phyloP scores from a whole-genome alignment of 2,329 filamentous ascomycete genomes.

The Aspergillus neotritici region DNA sequence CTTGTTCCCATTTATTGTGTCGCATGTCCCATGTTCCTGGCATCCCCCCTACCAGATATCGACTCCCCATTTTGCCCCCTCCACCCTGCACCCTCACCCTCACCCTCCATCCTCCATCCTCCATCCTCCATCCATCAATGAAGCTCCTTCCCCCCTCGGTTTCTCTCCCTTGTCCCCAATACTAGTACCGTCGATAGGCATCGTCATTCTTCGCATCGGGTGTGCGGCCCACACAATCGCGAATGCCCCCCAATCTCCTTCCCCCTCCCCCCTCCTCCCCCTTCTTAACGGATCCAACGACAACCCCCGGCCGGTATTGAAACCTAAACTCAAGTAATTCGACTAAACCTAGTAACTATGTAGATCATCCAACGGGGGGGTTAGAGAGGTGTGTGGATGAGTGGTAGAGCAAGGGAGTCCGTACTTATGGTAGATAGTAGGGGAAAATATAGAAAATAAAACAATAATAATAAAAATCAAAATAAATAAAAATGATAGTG shows the following conservation, averaged over 20 bases:
- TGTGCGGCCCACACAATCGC: slow-evolving; percentile 16
- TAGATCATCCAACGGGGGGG: slow-evolving; percentile 15
- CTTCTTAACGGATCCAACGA: slow-evolving; percentile 12
- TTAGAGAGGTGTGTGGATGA: slow-evolving; percentile 3
- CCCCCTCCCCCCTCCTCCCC: background rate
- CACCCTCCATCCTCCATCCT: too few species aligned
- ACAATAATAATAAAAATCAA: too few species aligned
- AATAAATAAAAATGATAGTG: too few species aligned
- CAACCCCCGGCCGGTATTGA: slow-evolving; percentile 8
- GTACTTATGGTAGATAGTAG: background rate
- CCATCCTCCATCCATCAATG: too few species aligned
- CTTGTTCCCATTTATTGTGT: too few species aligned
- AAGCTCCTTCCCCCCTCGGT: slow-evolving; percentile 2
- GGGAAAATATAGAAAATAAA: too few species aligned
- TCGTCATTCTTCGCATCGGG: slow-evolving; percentile 15
- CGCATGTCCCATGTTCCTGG: too few species aligned
- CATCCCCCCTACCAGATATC: too few species aligned
- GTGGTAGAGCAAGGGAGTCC: slow-evolving; percentile 1
- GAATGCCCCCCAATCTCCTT: background rate
- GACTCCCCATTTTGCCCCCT: too few species aligned
- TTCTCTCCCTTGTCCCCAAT: slow-evolving; percentile 1
- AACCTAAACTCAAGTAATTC: slow-evolving; percentile 1
- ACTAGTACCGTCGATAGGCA: slow-evolving; percentile 9
- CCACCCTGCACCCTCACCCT: too few species aligned
- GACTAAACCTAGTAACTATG: slow-evolving; percentile 9